Evolutionary conservation across 169 alveolate species (phyloP).

Genomic region (Plasmodium sp.): DNA sequence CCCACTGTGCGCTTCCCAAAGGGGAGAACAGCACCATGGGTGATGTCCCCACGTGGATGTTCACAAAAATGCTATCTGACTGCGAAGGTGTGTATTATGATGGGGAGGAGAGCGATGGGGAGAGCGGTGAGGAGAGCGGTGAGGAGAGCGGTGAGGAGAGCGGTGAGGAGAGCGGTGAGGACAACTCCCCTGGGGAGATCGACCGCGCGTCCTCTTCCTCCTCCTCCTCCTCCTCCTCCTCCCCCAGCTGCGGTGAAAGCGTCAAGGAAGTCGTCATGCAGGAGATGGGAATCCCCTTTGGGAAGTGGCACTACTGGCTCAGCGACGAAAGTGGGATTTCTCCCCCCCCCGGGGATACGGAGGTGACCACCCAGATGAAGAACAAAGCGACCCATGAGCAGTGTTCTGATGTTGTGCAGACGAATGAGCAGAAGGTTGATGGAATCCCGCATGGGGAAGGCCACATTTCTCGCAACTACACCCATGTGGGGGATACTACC

Average conservation of each 20-base stretch:
- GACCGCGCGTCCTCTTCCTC: neutral
- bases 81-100: neutral
- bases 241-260: neutral
- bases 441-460: neutral
- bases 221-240: neutral
- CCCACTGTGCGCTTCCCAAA: neutral
- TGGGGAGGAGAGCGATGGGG: neutral
- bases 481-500: neutral
- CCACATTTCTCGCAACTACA: neutral
- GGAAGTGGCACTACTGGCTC: neutral
- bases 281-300: neutral
- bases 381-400: neutral
- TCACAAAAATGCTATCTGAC: conserved; percentile 16
- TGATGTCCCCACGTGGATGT: conserved; percentile 49
- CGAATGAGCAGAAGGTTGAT: neutral
- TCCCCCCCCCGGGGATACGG: neutral
- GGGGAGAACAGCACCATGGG: neutral
- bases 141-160: neutral
- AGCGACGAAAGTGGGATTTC: neutral
- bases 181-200: neutral
- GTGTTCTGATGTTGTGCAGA: neutral
- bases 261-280: neutral
- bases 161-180: neutral
- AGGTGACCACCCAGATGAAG: neutral
- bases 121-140: neutral